Percentiles rank a stretch among this genome's conserved stretches.
Conservation (phyloP, 2,329 filamentous ascomycete species). For the Hypoxylon sp. region DNA sequence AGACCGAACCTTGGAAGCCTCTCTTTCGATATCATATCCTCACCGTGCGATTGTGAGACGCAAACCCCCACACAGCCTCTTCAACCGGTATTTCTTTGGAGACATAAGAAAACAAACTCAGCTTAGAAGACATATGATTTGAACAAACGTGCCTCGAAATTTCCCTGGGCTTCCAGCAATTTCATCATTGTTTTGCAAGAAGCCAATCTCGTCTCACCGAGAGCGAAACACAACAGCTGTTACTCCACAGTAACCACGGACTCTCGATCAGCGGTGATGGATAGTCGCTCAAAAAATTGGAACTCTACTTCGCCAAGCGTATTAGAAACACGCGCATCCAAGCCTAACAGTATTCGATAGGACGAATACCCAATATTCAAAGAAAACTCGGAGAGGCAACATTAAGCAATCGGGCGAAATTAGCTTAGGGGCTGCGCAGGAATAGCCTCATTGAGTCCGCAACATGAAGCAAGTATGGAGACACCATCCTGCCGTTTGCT, state of each 20-base stretch:
- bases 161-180: background rate
- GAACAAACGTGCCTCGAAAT: background rate
- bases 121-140: background rate
- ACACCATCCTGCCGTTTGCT: slow-evolving; percentile 4
- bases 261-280: background rate
- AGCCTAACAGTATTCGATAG: background rate
- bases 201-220: background rate
- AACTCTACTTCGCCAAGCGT: background rate
- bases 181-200: background rate
- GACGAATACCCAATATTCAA: background rate
- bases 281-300: background rate
- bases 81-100: background rate
- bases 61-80: background rate
- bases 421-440: background rate
- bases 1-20: background rate
- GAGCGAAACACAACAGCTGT: background rate
- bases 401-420: background rate
- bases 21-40: slow-evolving; percentile 5
- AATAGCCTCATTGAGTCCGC: slow-evolving; percentile 17
- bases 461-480: background rate
- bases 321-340: background rate
- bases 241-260: background rate
- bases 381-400: background rate
- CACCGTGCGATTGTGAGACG: background rate
- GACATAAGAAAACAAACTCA: background rate